Evolutionary conservation across 352 stramenopile species (phyloP).

Genomic region (Salisapilia sapeloensis): DNA sequence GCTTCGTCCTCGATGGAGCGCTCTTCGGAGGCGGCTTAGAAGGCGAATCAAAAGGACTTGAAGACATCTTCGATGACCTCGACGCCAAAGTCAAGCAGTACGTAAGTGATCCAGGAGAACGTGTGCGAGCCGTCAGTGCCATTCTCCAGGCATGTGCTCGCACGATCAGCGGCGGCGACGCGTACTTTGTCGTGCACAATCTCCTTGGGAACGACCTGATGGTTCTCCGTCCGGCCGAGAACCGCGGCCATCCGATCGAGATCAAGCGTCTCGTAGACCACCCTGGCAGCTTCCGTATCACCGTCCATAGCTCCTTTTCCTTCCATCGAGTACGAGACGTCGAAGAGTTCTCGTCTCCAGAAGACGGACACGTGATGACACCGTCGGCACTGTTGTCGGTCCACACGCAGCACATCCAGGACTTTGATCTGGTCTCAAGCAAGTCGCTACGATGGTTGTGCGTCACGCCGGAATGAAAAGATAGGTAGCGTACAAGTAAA

Average conservation of each 20-base stretch:
- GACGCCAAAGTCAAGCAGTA: slow-evolving; percentile 56
- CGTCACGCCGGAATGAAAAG: too few species aligned
- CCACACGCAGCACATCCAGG: slow-evolving; percentile 56
- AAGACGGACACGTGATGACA: slow-evolving; percentile 17
- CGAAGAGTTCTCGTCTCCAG: slow-evolving; percentile 42
- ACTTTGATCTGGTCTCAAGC: slow-evolving; percentile 57
- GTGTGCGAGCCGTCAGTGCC: slow-evolving; percentile 44
- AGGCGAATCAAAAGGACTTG: slow-evolving; percentile 21
- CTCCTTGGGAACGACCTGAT: slow-evolving; percentile 48
- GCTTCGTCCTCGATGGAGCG: slow-evolving; percentile 69
- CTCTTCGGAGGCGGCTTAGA: slow-evolving; percentile 49
- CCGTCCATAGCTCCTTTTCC: slow-evolving; percentile 55
- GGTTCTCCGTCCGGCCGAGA: slow-evolving; percentile 59
- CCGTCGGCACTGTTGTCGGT: slow-evolving; percentile 41
- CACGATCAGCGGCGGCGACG: slow-evolving; percentile 63
- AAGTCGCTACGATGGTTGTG: slow-evolving; percentile 51
- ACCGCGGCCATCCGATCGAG: slow-evolving; percentile 46
- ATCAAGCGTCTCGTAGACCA: slow-evolving; percentile 40
- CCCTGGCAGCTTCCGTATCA: slow-evolving; percentile 52
- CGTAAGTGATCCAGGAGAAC: slow-evolving; percentile 33
- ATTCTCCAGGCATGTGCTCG: slow-evolving; percentile 53
- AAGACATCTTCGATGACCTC: slow-evolving; percentile 71
- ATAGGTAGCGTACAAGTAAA: too few species aligned
- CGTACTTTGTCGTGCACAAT: slow-evolving; percentile 64
- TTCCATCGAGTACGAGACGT: slow-evolving; percentile 71